These are phyloP conservation scores for Paraphoma sp. DNA, from an alignment of 2,329 filamentous ascomycete genomes.

Conservation along the genomic window DNA sequence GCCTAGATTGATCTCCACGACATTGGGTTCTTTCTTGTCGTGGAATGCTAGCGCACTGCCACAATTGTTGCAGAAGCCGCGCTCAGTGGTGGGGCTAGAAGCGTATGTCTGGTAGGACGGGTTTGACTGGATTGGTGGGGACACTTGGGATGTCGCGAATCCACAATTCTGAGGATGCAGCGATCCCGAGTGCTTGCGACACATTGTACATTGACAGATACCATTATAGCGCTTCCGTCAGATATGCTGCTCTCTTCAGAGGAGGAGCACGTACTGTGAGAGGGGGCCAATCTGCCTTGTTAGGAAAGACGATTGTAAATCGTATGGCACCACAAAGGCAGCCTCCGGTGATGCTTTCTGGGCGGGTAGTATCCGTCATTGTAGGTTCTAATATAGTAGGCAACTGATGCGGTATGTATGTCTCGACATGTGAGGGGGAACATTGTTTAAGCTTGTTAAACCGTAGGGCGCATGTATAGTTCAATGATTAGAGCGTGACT, in stretches of 20 bases:
- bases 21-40: constrained; percentile 9
- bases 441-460: too few relatives aligned
- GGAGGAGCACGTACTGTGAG: constrained; percentile 13
- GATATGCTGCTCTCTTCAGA: background rate
- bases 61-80: constrained; percentile 34
- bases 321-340: constrained; percentile 34
- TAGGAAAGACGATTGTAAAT: constrained; percentile 28
- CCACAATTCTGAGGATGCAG: constrained; percentile 28
- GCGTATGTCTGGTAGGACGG: constrained; percentile 29
- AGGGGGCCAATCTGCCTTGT: constrained; percentile 28
- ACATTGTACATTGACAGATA: constrained; percentile 39
- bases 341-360: constrained; percentile 25
- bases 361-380: constrained; percentile 7
- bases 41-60: constrained; percentile 28
- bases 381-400: background rate
- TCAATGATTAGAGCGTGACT: background rate
- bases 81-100: constrained; percentile 16
- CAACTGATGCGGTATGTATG: background rate
- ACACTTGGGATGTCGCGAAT: constrained; percentile 20
- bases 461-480: background rate
- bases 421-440: background rate
- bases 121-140: constrained; percentile 16
- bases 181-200: constrained; percentile 31
- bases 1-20: constrained; percentile 30
- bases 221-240: constrained; percentile 22